Conservation (phyloP, 1,139 yeast genomes). For the Candida sp. region DNA sequence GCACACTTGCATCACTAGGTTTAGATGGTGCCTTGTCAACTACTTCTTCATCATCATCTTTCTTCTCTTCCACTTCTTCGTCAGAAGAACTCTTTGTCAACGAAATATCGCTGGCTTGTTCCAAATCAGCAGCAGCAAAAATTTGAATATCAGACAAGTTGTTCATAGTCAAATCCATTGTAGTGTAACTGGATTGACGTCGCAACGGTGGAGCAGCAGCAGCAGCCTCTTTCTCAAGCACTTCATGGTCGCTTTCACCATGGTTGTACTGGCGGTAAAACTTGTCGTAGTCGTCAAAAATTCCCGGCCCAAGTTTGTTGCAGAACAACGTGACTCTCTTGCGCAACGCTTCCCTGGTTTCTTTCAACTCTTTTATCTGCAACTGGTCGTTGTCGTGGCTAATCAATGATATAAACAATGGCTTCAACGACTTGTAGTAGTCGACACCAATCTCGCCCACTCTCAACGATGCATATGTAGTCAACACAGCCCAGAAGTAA, state of each 20-base stretch:
- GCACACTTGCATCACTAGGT: not conserved
- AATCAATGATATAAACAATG: slow-evolving; percentile 38
- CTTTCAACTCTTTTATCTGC: slow-evolving; percentile 56
- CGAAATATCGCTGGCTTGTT: slow-evolving; percentile 12
- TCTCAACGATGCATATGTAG: slow-evolving; percentile 46
- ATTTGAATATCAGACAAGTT: slow-evolving; percentile 38
- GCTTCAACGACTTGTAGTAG: slow-evolving; percentile 43
- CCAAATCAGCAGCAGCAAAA: slow-evolving; percentile 28
- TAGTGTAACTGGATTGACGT: slow-evolving; percentile 13
- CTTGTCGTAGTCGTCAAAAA: slow-evolving; percentile 67
- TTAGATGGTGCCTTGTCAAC: not conserved
- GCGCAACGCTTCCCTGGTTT: slow-evolving; percentile 57
- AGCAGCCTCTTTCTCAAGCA: not conserved
- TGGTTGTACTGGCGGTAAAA: slow-evolving; percentile 34
- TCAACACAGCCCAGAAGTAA: slow-evolving; percentile 44
- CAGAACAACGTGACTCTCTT: slow-evolving; percentile 68
- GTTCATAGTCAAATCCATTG: slow-evolving; percentile 16
- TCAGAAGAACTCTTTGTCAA: slow-evolving; percentile 10
- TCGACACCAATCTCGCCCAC: slow-evolving; percentile 48
- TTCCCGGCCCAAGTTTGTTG: slow-evolving; percentile 73
- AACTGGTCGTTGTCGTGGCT: slow-evolving; percentile 44
- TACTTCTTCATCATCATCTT: not conserved
- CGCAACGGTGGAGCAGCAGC: slow-evolving; percentile 3
- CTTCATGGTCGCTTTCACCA: slow-evolving; percentile 10
- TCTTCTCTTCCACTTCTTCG: slow-evolving; percentile 7